These are phyloP conservation scores for Panaeolus papilionaceus DNA, from an alignment of 768 basidiomycete species.

Conservation along the genomic window DNA sequence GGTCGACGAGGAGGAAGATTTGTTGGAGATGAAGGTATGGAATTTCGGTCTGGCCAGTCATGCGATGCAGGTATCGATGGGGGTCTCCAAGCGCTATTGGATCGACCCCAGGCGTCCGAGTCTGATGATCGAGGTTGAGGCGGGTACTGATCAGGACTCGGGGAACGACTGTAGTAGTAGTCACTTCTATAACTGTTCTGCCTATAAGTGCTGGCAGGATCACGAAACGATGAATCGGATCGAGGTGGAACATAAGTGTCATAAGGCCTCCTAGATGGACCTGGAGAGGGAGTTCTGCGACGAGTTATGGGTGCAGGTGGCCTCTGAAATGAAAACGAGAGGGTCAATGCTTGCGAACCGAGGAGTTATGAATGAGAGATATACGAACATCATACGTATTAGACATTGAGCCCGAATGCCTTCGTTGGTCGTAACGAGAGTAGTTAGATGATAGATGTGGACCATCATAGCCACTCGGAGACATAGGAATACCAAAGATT, in stretches of 20 bases:
- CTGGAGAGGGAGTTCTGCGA: slow-evolving; percentile 58
- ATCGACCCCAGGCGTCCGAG: slow-evolving; percentile 54
- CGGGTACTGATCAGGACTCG: slow-evolving; percentile 57
- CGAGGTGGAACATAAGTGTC: slow-evolving; percentile 58
- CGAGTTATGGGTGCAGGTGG: slow-evolving; percentile 39
- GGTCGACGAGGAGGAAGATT: slow-evolving; percentile 35
- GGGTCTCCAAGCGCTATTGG: slow-evolving; percentile 44
- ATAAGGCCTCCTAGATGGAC: slow-evolving; percentile 51
- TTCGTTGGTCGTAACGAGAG: slow-evolving; percentile 39
- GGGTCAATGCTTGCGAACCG: slow-evolving; percentile 13
- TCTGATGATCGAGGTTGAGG: slow-evolving; percentile 45
- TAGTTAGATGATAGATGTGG: slow-evolving; percentile 38
- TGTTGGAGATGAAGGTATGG: slow-evolving; percentile 44
- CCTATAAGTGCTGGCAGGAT: slow-evolving; percentile 50
- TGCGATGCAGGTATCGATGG: slow-evolving; percentile 29
- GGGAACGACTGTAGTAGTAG: slow-evolving; percentile 48
- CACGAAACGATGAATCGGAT: slow-evolving; percentile 40
- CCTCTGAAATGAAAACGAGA: slow-evolving; percentile 37
- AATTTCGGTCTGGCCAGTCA: slow-evolving; percentile 50
- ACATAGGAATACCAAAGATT: slow-evolving; percentile 37
- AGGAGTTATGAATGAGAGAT: slow-evolving; percentile 12
- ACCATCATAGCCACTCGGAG: slow-evolving; percentile 47
- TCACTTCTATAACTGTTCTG: slow-evolving; percentile 37
- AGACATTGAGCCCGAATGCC: slow-evolving; percentile 35
- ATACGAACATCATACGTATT: slow-evolving; percentile 48